phyloP scores from a whole-genome alignment of 306 rosid species.

The Mimosa bimucronata region DNA sequence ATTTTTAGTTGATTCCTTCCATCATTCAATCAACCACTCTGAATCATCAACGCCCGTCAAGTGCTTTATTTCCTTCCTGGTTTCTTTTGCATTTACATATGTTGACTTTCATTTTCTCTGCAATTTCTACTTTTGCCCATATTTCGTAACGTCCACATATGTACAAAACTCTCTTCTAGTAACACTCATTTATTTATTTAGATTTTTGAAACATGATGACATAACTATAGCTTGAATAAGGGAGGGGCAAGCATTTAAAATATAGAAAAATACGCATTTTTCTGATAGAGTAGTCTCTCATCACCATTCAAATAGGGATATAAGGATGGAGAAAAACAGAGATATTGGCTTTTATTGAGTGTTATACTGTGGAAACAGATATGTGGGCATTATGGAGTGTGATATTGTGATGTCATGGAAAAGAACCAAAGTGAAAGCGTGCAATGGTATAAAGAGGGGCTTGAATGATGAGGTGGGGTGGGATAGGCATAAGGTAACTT shows the following conservation, averaged over 20 bases:
- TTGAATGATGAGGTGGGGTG: not conserved
- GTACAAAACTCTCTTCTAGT: too few relatives aligned
- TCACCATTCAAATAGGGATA: too few relatives aligned
- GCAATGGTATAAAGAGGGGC: not conserved
- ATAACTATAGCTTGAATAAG: not conserved
- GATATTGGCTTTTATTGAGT: too few relatives aligned
- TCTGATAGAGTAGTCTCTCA: too few relatives aligned
- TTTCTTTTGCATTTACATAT: not conserved
- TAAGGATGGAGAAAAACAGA: not conserved
- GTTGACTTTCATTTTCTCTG: not conserved
- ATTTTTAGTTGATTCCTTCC: not conserved
- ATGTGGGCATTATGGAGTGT: not conserved
- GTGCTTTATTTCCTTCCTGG: not conserved
- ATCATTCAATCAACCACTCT: not conserved
- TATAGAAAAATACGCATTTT: too few relatives aligned
- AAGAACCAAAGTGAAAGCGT: not conserved
- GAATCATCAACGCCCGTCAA: not conserved
- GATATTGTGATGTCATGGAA: not conserved
- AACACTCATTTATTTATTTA: too few relatives aligned
- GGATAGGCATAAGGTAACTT: conserved; percentile 18
- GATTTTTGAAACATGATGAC: not conserved
- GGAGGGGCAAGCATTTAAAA: not conserved
- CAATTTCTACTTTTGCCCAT: not conserved
- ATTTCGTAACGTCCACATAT: too few relatives aligned
- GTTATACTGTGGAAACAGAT: too few relatives aligned